Evolutionary conservation across 2,329 filamentous ascomycete genomes (phyloP), one percentile per base, ranked within the genome.

Genomic region (Huntiella savannae): DNA sequence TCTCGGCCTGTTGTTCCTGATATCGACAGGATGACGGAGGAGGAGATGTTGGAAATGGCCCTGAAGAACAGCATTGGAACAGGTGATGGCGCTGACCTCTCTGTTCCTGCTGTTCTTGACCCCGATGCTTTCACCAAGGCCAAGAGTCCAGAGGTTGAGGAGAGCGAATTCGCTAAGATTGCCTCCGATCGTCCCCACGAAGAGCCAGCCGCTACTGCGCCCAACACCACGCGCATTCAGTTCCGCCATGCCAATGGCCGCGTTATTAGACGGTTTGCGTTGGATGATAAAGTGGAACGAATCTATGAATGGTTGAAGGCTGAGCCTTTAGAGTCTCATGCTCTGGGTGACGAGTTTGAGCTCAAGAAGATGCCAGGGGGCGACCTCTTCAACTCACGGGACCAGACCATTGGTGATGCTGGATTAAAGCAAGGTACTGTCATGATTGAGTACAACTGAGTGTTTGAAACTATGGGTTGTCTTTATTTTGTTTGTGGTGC

Each of bases 301-400:
- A 77, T 98, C 40, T 98, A 88, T 61, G 91, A 98, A 64, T 98
- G 87, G 85, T 75, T 98, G 53, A 98, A 96, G 65, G 80, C 87
- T 1, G 77, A 81, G 50, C 83, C 86, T 1, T 62, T 93, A 42
- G 80, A 87, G 53, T 85, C 81, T 55, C 39, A 49, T 19, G 88
- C 85, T 60, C 72, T 74, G 28, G 83, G 80, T 0, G 62, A 80
- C 10, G 72, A 75, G 51, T 98, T 98, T 62, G 88, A 96, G 60
- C 70, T 98, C 53, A 86, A 91, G 60, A 75, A 75, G 52, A 81
- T 93, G 75, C 71, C 71, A 0, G 84, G 86, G 41, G 80, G 79
- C 57, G 91, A 98, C 56, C 63, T 98, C 49, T 80, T 95, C 37
- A 77, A 81, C 13, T 64, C 69, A 46, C 66, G 95, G 42, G 79